phyloP scores from a whole-genome alignment of 78 protist species.

The Dictyostelium firmibasis region DNA sequence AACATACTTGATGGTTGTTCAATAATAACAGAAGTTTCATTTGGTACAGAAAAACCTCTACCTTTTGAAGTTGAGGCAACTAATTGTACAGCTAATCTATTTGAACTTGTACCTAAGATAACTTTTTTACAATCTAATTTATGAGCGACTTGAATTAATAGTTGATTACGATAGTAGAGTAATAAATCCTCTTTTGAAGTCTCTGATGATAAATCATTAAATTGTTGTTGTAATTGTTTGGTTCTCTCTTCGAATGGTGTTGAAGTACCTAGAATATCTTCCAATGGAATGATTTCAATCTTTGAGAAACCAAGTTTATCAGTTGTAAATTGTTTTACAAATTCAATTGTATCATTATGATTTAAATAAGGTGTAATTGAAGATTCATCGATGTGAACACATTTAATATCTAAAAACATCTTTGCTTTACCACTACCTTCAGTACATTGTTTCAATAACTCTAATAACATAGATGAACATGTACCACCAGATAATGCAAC shows the following conservation, averaged over 20 bases:
- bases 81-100: constrained; percentile 26
- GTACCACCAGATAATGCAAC: constrained; percentile 64
- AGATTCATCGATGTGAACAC: constrained; percentile 33
- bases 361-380: background rate
- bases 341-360: background rate
- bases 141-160: constrained; percentile 20
- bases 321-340: background rate
- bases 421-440: constrained; percentile 3
- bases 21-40: constrained; percentile 30
- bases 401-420: constrained; percentile 36
- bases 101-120: constrained; percentile 21
- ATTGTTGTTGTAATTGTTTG: background rate
- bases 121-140: background rate
- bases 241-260: background rate
- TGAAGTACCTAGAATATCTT: background rate
- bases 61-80: constrained; percentile 49
- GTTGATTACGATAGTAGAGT: constrained; percentile 11
- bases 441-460: constrained; percentile 13
- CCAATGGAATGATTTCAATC: background rate
- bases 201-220: background rate
- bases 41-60: constrained; percentile 59
- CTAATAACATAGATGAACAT: constrained; percentile 38
- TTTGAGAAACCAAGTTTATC: background rate
- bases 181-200: constrained; percentile 64
- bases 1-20: constrained; percentile 6